Base-by-base conservation (phyloP, 1,284 basidiomycete species). In the Heterobasidion irregulare region DNA sequence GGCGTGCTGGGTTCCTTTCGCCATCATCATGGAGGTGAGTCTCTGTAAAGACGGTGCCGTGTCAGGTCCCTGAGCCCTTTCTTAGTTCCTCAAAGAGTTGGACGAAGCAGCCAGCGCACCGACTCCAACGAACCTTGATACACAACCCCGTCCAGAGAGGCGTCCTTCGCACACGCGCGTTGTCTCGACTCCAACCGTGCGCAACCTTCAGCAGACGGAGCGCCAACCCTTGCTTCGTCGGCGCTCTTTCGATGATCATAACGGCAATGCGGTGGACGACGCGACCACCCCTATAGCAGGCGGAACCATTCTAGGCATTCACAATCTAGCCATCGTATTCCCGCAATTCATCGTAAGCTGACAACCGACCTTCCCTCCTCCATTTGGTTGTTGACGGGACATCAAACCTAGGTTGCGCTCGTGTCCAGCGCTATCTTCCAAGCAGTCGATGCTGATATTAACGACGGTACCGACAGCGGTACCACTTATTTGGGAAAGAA, bases 281-380 rank as follows among this genome's bases (percentile, higher is more conserved):
- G 77, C 77, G 36, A 80, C 83, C 9, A 15, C 55, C 43, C 54
- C 52, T 13, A 74, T 89, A 49, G 89, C 92, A 0, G 94, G 95
- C n/a, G 95, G 95, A 1, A 95, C 93, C 2, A 87, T 98, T 49
- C 78, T 98, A 49, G 95, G 95, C 2, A 95, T 98, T 46, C 95
- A 98, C 69, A 98, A 98, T 65, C 75, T 98, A 6, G 91, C 94
- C 2, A 93, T 96, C 58, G 94, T 96, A 26, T 82, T 92, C 70
- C 94, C 93, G 18, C 94, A 97, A 64, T 91, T 96, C 65, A 79
- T 95, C 57, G 93, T 93, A 66, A 64, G 90, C 78, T 3, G 15
- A 19, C 50, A 47, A 34, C 52, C 13, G 47, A 16, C 50, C 34
- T 8, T 4, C 12, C 26, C 32, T 6, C 3, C n/a, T 26, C 19